phyloP scores from a whole-genome alignment of 306 rosid species.

The Rosa chinensis region DNA sequence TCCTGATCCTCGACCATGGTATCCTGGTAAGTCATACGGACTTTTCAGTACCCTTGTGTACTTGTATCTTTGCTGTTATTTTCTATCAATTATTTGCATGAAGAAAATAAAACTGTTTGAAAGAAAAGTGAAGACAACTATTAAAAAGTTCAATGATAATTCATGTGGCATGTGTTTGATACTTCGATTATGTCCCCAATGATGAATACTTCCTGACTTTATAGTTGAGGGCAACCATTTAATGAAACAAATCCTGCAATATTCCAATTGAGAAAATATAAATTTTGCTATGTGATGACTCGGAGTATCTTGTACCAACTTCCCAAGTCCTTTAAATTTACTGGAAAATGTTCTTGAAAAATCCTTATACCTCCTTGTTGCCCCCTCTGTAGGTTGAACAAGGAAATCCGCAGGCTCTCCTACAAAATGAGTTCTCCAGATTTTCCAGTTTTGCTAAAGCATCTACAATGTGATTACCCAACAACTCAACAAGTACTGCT shows the following conservation, averaged over 20 bases:
- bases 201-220: not conserved
- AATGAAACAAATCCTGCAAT: not conserved
- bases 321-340: not conserved
- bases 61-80: not conserved
- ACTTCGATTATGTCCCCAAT: not conserved
- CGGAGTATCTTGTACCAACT: not conserved
- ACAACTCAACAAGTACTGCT: conserved; percentile 17
- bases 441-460: conserved; percentile 78
- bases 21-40: conserved; percentile 53
- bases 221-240: not conserved
- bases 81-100: not conserved
- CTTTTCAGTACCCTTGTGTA: conserved; percentile 4
- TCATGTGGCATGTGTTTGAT: conserved; percentile 1
- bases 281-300: not conserved
- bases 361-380: not conserved
- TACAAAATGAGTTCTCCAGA: conserved; percentile 50
- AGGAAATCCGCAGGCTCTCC: conserved; percentile 76
- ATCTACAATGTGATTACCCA: conserved; percentile 50
- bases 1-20: conserved; percentile 81
- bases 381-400: conserved; percentile 54
- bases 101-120: not conserved
- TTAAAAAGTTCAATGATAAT: not conserved
- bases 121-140: not conserved
- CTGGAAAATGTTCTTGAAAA: not conserved
- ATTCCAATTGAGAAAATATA: not conserved